phyloP scores from a whole-genome alignment of 2,329 filamentous ascomycete genomes.

The Aspergillus unguis region DNA sequence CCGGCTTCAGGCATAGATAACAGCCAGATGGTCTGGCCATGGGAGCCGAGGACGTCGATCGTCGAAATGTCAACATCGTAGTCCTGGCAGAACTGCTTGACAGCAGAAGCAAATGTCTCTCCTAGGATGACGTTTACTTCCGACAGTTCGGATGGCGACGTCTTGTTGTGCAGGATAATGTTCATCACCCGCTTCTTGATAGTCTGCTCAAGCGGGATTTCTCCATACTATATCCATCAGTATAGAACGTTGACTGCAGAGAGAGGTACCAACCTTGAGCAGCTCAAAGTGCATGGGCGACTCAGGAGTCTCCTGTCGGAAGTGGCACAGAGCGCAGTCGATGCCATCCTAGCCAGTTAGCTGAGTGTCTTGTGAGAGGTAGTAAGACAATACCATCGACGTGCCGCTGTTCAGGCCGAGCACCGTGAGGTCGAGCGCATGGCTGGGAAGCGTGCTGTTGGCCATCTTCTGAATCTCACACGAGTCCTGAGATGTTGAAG shows the following conservation, averaged over 20 bases:
- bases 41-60: conserved; percentile 41
- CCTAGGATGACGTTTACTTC: conserved; percentile 58
- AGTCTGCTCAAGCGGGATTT: conserved; percentile 51
- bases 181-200: conserved; percentile 57
- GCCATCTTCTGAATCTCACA: background rate
- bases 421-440: conserved; percentile 8
- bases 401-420: conserved; percentile 54
- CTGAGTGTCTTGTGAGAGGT: background rate
- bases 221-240: conserved; percentile 41
- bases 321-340: conserved; percentile 57
- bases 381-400: conserved; percentile 41
- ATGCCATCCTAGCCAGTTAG: conserved; percentile 46
- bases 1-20: conserved; percentile 51
- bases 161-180: conserved; percentile 53
- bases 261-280: conserved; percentile 27
- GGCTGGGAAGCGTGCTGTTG: background rate
- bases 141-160: conserved; percentile 53
- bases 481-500: background rate
- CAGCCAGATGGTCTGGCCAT: conserved; percentile 60
- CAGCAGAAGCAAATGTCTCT: conserved; percentile 54
- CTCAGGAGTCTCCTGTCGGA: conserved; percentile 52
- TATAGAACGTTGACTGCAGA: too few relatives aligned
- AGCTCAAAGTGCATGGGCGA: conserved; percentile 56
- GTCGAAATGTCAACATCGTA: background rate
- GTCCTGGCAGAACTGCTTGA: conserved; percentile 45